A percentile compares a stretch with the other conserved stretches of the same genome.
Evolutionary conservation across 2,329 filamentous ascomycete genomes (phyloP).

Genomic region (Fusarium decemcellulare): DNA sequence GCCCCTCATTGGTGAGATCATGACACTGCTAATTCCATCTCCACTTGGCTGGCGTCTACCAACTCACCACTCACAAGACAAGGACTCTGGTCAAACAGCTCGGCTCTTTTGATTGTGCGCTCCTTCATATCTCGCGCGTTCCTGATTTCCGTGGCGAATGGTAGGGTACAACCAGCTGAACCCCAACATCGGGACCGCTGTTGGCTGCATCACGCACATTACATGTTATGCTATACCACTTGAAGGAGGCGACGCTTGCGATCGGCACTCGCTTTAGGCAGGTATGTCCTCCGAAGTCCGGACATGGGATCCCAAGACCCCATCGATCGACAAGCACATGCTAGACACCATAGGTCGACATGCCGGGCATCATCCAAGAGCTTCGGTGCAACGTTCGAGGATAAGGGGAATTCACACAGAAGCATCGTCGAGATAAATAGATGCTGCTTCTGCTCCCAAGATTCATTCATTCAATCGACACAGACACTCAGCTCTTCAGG

Average conservation of each 20-base stretch:
- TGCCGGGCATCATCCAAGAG: slow-evolving; percentile 22
- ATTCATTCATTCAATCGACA: slow-evolving; percentile 5
- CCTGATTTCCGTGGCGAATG: slow-evolving; percentile 19
- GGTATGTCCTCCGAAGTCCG: slow-evolving; percentile 25
- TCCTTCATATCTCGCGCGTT: slow-evolving; percentile 25
- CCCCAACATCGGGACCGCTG: not conserved
- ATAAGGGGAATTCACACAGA: slow-evolving; percentile 8
- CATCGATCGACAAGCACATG: slow-evolving; percentile 37
- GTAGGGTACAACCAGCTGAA: not conserved
- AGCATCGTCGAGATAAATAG: slow-evolving; percentile 34
- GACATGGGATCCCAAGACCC: slow-evolving; percentile 28
- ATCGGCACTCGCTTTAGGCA: slow-evolving; percentile 39
- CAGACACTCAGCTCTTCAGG: slow-evolving; percentile 34
- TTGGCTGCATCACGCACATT: slow-evolving; percentile 25
- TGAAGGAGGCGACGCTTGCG: slow-evolving; percentile 15
- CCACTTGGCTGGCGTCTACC: slow-evolving; percentile 35
- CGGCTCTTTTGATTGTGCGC: slow-evolving; percentile 29
- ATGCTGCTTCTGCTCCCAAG: slow-evolving; percentile 11
- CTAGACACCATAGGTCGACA: slow-evolving; percentile 22
- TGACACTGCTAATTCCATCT: slow-evolving; percentile 31
- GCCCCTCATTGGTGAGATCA: slow-evolving; percentile 22
- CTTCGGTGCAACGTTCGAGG: slow-evolving; percentile 6
- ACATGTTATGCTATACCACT: slow-evolving; percentile 36
- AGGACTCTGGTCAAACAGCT: slow-evolving; percentile 2
- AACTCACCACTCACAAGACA: slow-evolving; percentile 31